Evolutionary conservation across 768 basidiomycete genomes (phyloP).

Genomic region (Tricholoma hemisulphureum): DNA sequence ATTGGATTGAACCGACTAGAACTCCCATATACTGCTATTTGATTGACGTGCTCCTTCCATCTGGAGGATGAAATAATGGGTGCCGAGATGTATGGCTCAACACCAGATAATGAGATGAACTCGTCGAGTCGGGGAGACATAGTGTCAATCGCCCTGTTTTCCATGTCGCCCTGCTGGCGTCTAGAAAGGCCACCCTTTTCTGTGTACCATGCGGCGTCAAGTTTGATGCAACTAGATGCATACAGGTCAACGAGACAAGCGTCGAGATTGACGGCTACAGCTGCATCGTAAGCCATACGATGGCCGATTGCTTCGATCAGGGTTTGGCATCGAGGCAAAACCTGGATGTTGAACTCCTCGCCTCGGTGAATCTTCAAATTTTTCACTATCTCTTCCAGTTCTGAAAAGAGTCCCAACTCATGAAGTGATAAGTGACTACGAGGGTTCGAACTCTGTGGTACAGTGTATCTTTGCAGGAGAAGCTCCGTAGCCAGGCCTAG

Average conservation of each 20-base stretch:
- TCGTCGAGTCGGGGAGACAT: not conserved
- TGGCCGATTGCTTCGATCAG: conserved; percentile 45
- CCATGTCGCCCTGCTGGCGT: conserved; percentile 29
- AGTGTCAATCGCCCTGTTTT: conserved; percentile 25
- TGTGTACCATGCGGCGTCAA: conserved; percentile 41
- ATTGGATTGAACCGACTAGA: too few species aligned
- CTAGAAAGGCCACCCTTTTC: conserved; percentile 18
- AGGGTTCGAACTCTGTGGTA: conserved; percentile 19
- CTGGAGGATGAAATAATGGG: not conserved
- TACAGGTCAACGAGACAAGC: conserved; percentile 37
- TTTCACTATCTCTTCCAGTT: conserved; percentile 18
- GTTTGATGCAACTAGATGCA: conserved; percentile 30
- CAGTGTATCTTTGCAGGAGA: conserved; percentile 17
- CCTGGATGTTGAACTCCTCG: conserved; percentile 27
- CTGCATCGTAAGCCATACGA: conserved; percentile 45
- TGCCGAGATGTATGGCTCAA: not conserved
- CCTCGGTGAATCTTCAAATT: conserved; percentile 28
- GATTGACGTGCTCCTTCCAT: not conserved
- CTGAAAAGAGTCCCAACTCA: conserved; percentile 16
- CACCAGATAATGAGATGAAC: not conserved
- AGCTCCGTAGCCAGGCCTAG: conserved; percentile 29
- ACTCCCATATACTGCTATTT: not conserved
- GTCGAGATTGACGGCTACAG: conserved; percentile 24
- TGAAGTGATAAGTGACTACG: conserved; percentile 20
- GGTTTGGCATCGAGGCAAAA: conserved; percentile 42